Evolutionary conservation across 140 eudicot species (phyloP), one percentile per base, ranked within the genome.

Genomic region (Erigeron philadelphicus): DNA sequence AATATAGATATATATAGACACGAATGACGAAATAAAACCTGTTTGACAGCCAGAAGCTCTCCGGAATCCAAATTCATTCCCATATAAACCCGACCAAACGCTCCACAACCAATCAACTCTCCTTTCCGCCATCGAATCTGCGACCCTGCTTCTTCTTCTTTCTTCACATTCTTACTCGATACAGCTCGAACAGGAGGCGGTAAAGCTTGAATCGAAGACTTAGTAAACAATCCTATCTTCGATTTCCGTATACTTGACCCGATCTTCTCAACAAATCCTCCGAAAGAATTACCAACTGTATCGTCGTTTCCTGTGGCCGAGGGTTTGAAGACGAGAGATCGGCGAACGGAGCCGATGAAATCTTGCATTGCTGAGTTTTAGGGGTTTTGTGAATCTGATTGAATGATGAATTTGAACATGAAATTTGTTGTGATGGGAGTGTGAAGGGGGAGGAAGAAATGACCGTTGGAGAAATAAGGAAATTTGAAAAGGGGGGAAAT

Each of bases 41-140:
- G 97, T 67, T 93, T 93, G 7, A 93, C 94, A 66, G 98, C 98
- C 72, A 89, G 84, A 8, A 93, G 77, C 78, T 93, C 98, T 13
- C 98, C 98, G 3, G 98, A 93, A 81, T 93, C 98, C 5, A 93
- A 84, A 71, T 93, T 89, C 98, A 93, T 89, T 62, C 98, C 98
- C 98, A 93, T 93, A 71, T 93, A 85, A 81, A 93, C 98, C 82
- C 95, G 76, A 7, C 98, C 98, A 75, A 93, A 89, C 1, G 96
- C 98, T 11, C 98, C 98, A 44, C 86, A 89, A 3, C 98, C 98
- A 44, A 93, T 93, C 78, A 93, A 74, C 43, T 93, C 97, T 66
- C 98, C 97, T 72, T 85, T 93, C 79, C 95, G 78, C 98, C 98
- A 93, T 64, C 98, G 90, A 80, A 93, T 89, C 85, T 73, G 82